phyloP scores from a whole-genome alignment of 805 yeast genomes.

The Lipomyces kockii region DNA sequence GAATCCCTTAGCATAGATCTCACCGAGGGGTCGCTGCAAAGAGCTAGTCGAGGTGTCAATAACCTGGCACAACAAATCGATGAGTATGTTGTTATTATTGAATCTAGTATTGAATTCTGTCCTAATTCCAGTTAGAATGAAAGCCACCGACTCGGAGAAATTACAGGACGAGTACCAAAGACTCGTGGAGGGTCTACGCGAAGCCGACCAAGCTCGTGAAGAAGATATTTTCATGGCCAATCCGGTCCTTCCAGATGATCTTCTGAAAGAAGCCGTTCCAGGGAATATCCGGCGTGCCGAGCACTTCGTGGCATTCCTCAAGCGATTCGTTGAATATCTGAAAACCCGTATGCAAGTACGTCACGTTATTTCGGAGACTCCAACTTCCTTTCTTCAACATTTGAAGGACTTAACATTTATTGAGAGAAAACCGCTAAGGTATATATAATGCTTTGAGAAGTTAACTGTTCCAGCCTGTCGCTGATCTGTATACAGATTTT shows the following conservation, averaged over 20 bases:
- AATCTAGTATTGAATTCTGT: background rate
- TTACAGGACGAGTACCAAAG: slow-evolving; percentile 89
- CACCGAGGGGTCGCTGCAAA: slow-evolving; percentile 84
- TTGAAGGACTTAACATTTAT: slow-evolving; percentile 90
- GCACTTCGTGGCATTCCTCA: slow-evolving; percentile 90
- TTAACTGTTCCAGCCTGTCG: background rate
- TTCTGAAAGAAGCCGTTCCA: slow-evolving; percentile 90
- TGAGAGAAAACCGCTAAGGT: slow-evolving; percentile 78
- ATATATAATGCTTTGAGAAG: background rate
- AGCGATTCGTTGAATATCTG: slow-evolving; percentile 89
- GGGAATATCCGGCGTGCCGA: slow-evolving; percentile 97
- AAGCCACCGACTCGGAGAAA: slow-evolving; percentile 77
- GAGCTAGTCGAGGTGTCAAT: slow-evolving; percentile 86
- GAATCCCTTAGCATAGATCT: slow-evolving; percentile 91
- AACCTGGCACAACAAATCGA: slow-evolving; percentile 80
- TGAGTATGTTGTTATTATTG: slow-evolving; percentile 44
- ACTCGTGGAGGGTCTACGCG: slow-evolving; percentile 85
- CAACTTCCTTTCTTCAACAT: slow-evolving; percentile 89
- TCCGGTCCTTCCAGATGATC: slow-evolving; percentile 84
- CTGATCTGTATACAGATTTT: slow-evolving; percentile 56
- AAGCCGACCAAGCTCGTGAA: slow-evolving; percentile 67
- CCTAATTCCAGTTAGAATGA: slow-evolving; percentile 51
- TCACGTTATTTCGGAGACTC: slow-evolving; percentile 98
- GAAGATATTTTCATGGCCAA: slow-evolving; percentile 79
- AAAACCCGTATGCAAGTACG: slow-evolving; percentile 97